Base-by-base conservation (phyloP, 805 yeast genomes). In the Middelhovenomyces tepae region DNA sequence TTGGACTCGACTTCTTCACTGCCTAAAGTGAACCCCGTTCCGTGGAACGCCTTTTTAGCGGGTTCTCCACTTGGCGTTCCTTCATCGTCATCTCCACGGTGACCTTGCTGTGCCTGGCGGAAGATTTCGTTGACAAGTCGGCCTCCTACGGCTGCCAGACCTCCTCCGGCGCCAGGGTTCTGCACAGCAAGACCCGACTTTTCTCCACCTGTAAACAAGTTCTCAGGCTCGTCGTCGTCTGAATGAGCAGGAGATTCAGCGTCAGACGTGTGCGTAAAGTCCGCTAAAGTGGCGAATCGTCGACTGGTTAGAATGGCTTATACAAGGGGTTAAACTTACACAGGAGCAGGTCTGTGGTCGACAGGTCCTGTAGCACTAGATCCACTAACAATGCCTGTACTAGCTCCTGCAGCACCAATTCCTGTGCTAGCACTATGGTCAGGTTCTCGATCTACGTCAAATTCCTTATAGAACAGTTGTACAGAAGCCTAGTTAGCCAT, bases 131-230 rank as follows among this genome's bases (percentile, higher is more conserved):
- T 48, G 15, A 61, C 58, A 15, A 62, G 42, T 7, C 41, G 27
- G 5, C 42, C 40, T 27, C 37, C 32, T 9, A 20, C 15, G 11
- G 22, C 33, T 18, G 20, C 31, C 35, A 10, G 31, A 7, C 36
- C 34, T 13, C 47, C 44, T 15, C 37, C 40, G 5, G 34, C 37
- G 13, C 39, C 60, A 9, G 86, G 87, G 48, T 78, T 77, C 50
- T 80, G 85, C 10, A 80, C 91, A 37, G 80, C 82, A 45, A 80
- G 61, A 3, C 72, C 87, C 3, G 83, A 74, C 54, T 78, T 78
- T 50, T 80, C 87, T 34, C 78, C 78, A 9, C 78, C 78, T 3
- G 76, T 68, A 54, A 72, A 54, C 48, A 59, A 47, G 54, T 67
- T 46, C 40, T 67, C 64, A 10, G 54, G 50, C 15, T 59, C 62